phyloP scores from a whole-genome alignment of 345 rosid species.

The Hibiscus mutabilis region DNA sequence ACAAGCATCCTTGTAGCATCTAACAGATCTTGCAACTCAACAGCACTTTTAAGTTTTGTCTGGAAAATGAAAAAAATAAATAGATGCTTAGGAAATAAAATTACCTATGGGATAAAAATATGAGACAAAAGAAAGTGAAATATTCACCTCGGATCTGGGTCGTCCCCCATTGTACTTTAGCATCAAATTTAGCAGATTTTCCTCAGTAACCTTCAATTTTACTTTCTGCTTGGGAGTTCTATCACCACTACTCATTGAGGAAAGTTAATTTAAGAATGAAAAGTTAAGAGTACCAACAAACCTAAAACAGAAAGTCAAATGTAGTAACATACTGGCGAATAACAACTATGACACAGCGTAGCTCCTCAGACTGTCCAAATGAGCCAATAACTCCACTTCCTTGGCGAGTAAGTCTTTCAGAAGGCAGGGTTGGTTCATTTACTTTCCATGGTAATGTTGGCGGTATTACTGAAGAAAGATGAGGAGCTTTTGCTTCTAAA shows the following conservation, averaged over 20 bases:
- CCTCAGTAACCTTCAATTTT: conserved; percentile 95
- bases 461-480: conserved; percentile 85
- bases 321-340: conserved; percentile 80
- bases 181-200: conserved; percentile 90
- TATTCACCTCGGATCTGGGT: conserved; percentile 76
- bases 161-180: conserved; percentile 95
- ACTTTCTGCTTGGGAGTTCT: conserved; percentile 99
- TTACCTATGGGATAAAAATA: background rate
- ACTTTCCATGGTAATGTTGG: conserved; percentile 91
- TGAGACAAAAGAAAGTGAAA: background rate
- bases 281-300: background rate
- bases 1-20: conserved; percentile 96
- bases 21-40: conserved; percentile 93
- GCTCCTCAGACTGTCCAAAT: conserved; percentile 95
- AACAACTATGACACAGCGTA: conserved; percentile 92
- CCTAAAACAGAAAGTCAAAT: background rate
- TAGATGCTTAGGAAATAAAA: background rate
- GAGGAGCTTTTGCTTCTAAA: conserved; percentile 99
- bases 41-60: conserved; percentile 97
- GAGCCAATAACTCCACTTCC: conserved; percentile 95
- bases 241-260: conserved; percentile 67
- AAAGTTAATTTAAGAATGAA: background rate
- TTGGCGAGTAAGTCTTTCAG: conserved; percentile 89
- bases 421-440: conserved; percentile 66
- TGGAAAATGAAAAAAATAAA: conserved; percentile 26